A percentile compares a stretch with the other conserved stretches of the same genome.
Conservation (phyloP, 164 flowering plant species). For the Magnolia kwangsiensis region DNA sequence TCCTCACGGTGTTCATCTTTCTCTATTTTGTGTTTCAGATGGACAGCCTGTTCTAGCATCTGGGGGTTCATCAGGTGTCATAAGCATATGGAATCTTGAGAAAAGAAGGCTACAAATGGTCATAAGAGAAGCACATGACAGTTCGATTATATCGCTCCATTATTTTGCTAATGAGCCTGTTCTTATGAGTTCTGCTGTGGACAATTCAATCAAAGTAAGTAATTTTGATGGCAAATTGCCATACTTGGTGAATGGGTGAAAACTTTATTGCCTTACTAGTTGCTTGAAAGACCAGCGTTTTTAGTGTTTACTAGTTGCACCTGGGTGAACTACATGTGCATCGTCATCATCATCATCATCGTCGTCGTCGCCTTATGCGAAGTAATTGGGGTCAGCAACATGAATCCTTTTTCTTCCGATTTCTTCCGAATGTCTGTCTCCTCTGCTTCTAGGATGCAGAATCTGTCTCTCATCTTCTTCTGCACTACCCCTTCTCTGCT, state of each 20-base stretch:
- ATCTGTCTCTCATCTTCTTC: no score
- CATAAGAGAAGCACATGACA: constrained; percentile 86
- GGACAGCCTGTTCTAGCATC: constrained; percentile 97
- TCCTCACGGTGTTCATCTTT: background rate
- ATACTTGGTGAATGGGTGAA: background rate
- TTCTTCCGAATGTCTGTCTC: no score
- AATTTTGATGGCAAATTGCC: background rate
- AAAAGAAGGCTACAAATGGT: constrained; percentile 85
- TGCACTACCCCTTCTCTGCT: no score
- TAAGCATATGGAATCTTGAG: constrained; percentile 98
- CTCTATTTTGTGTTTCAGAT: constrained; percentile 36
- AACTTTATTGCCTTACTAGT: background rate
- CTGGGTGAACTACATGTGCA: no score
- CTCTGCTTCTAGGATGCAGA: no score
- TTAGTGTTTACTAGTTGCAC: no score
- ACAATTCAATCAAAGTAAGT: constrained; percentile 86
- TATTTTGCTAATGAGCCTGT: constrained; percentile 96
- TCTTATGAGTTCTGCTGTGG: constrained; percentile 87
- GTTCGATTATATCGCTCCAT: constrained; percentile 73
- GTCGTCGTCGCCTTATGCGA: no score
- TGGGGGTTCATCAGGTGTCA: constrained; percentile 94
- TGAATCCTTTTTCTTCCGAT: no score
- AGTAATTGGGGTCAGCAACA: no score
- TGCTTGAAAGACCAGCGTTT: no score
- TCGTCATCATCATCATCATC: no score